Evolutionary conservation across 305 asterid genomes (phyloP), one percentile per base, ranked within the genome.

Genomic region (Rubia occidens): DNA sequence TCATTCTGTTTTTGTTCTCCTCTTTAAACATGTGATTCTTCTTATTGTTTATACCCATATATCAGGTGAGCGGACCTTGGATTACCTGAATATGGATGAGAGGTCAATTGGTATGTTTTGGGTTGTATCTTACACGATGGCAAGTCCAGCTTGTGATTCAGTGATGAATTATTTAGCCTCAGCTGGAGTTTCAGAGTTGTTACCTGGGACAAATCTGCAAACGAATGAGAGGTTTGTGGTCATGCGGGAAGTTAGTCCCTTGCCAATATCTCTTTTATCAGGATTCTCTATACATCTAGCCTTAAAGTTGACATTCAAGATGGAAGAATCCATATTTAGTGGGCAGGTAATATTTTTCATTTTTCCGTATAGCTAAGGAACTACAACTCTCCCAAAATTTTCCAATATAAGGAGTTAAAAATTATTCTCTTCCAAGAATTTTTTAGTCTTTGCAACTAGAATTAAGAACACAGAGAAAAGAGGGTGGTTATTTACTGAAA

Each of bases 51-150:
- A 26, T 64, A 42, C 53, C 45, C 69, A 72, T 76, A 78, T 75
- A 71, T 79, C 83, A 94, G 99, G 96, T 80, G 97, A 94, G 61
- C 87, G 94, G 66, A 85, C 84, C 76, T 82, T 91, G 89, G 96
- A 94, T 83, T 94, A 91, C 77, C 83, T 89, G 96, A 94, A 91
- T 80, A 83, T 94, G 99, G 99, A 94, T 82, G 99, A 94, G 74
- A 86, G 96, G 81, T 87, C 99, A 71, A 80, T 84, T 76, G 99
- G 99, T 80, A 94, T 94, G 99, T 94, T 94, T 82, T 94, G 99
- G 99, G 99, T 94, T 72, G 96, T 94, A 65, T 94, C 99, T 58
- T 86, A 91, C 88, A 91, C 99, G 49, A 94, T 94, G 99, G 97
- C 99, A 3, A 95, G 85, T 65, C 96, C 99, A 68, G 95, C 99